Evolutionary conservation across 108 stramenopile species (phyloP), one percentile per base, ranked within the genome.

Genomic region (Hondaea fermentalgiana): DNA sequence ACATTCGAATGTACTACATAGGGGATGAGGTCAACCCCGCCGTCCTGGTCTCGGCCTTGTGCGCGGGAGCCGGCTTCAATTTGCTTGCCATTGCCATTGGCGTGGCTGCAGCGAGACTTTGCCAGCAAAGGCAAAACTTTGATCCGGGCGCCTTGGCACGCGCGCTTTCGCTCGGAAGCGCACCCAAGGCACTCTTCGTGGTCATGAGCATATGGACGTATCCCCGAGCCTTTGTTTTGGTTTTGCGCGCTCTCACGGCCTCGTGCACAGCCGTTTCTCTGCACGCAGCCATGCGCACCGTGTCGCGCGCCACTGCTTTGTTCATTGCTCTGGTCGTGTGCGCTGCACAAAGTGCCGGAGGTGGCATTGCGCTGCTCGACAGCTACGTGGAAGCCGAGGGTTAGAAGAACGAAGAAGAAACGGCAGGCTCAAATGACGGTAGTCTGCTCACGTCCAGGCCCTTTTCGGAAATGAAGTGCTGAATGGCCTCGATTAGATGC

Each of bases 161-260:
- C n/a, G 76, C 76, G 6, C 14, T 53, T 12, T 83, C 51, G 6
- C 76, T 83, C 51, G 76, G 76, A 35, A 83, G 76, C 51, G 45
- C 49, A 3, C 49, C 51, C n/a, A 83, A 83, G 76, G 76, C 28
- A 45, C 28, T 83, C 25, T 83, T 83, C 16, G 49, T 83, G 51
- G 28, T 83, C 25, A 83, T 83, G 76, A 83, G 76, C 28, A 83
- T 83, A n/a, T 83, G 76, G 76, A 83, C 76, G 6, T 83, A 83
- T 45, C 76, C 76, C 16, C 76, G n/a, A 23, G 49, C n/a, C 23
- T 53, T 83, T 47, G 49, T 83, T 0, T 35, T 83, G 51, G 76
- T 83, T 55, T 23, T 83, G 12, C 76, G 76, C 44, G 51, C 51
- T 55, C 28, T 83, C 43, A 53, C 76, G n/a, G 45, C 28, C n/a